Conservation (phyloP, 2,329 filamentous ascomycete species). For the Xylariaceae sp. region DNA sequence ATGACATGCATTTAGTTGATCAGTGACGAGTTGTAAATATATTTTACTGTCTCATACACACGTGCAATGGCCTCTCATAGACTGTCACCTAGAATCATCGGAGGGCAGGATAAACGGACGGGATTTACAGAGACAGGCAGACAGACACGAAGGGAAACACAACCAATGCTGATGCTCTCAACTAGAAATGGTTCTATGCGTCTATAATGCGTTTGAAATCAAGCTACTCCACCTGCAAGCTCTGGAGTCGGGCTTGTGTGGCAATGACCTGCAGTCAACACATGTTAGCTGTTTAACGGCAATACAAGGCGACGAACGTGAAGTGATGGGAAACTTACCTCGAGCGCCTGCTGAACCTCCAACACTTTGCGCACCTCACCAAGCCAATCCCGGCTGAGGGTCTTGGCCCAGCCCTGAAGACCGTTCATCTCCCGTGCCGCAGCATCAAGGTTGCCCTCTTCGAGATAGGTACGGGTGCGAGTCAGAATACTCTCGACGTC, state of each 20-base stretch:
- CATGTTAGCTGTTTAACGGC: conserved; percentile 11
- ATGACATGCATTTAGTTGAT: too few relatives aligned
- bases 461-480: conserved; percentile 80
- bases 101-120: conserved; percentile 14
- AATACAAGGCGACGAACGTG: not conserved
- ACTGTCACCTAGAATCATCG: conserved; percentile 26
- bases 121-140: conserved; percentile 21
- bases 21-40: conserved; percentile 13
- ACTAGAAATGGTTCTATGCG: conserved; percentile 12
- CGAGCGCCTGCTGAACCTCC: conserved; percentile 92
- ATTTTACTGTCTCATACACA: conserved; percentile 35
- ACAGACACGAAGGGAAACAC: conserved; percentile 20
- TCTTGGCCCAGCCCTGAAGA: conserved; percentile 90
- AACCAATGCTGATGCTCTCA: conserved; percentile 8
- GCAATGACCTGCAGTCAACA: conserved; percentile 25
- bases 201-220: conserved; percentile 14
- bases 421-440: conserved; percentile 94
- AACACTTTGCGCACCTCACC: conserved; percentile 84
- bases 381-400: conserved; percentile 89
- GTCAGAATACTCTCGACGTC: conserved; percentile 93
- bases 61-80: conserved; percentile 23
- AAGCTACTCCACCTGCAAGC: conserved; percentile 28
- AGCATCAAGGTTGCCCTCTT: conserved; percentile 87
- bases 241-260: conserved; percentile 30
- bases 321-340: conserved; percentile 50